Evolutionary conservation across 2,329 filamentous ascomycete species (phyloP).

Genomic region (Ceratocystis cacaofunesta): DNA sequence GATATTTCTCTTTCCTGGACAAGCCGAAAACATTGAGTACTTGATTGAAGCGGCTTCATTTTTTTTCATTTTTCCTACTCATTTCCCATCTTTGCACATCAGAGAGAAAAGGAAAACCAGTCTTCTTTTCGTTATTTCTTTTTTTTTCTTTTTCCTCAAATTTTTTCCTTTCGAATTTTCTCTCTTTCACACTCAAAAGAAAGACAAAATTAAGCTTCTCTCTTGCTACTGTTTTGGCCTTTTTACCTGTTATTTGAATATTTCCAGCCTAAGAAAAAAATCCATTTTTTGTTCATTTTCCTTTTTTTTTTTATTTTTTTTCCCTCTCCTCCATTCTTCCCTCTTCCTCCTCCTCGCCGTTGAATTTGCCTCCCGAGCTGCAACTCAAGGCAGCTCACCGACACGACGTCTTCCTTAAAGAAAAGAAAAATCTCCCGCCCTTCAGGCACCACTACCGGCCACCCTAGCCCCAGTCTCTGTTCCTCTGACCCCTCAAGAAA

Average conservation of each 20-base stretch:
- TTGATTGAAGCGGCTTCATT: too few species aligned
- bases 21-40: too few species aligned
- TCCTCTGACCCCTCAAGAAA: slow-evolving; percentile 22
- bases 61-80: too few species aligned
- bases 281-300: slow-evolving; percentile 16
- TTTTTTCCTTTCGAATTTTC: neutral
- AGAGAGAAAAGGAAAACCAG: too few species aligned
- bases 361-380: slow-evolving; percentile 34
- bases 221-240: too few species aligned
- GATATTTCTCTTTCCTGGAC: too few species aligned
- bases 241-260: neutral
- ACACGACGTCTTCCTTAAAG: slow-evolving; percentile 60
- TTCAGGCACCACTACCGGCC: slow-evolving; percentile 20
- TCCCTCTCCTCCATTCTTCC: slow-evolving; percentile 11
- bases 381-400: slow-evolving; percentile 44
- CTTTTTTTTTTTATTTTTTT: slow-evolving; percentile 7
- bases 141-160: neutral
- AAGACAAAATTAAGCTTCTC: neutral
- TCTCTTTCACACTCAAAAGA: neutral
- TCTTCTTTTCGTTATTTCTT: neutral
- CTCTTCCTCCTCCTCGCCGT: neutral
- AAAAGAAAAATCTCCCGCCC: slow-evolving; percentile 50
- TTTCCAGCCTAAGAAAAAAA: neutral
- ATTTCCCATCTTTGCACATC: too few species aligned
- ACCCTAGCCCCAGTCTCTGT: slow-evolving; percentile 26